These are phyloP conservation scores for Bonia amplexicaulis DNA, from an alignment of 176 grass and related monocot genomes.

Conservation along the genomic window DNA sequence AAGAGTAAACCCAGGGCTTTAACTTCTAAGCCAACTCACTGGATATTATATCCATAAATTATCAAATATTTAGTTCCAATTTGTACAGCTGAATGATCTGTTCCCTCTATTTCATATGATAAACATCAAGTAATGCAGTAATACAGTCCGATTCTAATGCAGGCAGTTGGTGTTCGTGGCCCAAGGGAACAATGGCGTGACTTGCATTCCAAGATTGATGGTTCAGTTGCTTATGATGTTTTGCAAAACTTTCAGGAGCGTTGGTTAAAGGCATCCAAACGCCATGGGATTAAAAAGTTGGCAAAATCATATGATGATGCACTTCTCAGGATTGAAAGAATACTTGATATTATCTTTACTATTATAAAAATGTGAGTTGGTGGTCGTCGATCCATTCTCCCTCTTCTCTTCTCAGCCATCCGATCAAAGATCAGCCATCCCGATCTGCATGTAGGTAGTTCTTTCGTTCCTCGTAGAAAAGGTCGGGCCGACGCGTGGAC, in stretches of 20 bases:
- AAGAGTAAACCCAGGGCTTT: background rate
- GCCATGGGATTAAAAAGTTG: too few relatives aligned
- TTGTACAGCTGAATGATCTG: background rate
- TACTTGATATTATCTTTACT: constrained; percentile 67
- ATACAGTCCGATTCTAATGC: too few relatives aligned
- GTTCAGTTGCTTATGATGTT: too few relatives aligned
- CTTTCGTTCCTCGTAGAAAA: too few relatives aligned
- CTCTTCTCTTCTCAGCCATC: too few relatives aligned
- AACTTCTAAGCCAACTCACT: background rate
- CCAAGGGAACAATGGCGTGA: constrained; percentile 93
- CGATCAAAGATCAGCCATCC: too few relatives aligned
- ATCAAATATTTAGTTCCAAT: background rate
- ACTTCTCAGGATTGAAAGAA: constrained; percentile 48
- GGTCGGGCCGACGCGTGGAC: too few relatives aligned
- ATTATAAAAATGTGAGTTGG: too few relatives aligned
- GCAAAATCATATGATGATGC: constrained; percentile 48
- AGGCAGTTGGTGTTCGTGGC: constrained; percentile 46
- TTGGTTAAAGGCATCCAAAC: too few relatives aligned
- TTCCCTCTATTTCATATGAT: background rate
- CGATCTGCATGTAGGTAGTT: too few relatives aligned
- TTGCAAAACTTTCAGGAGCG: too few relatives aligned
- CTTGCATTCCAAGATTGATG: constrained; percentile 73
- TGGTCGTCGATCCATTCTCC: too few relatives aligned
- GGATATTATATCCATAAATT: background rate
- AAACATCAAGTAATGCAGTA: background rate